These are phyloP conservation scores for Leishmania tarentolae DNA, from an alignment of 208 protist species.

Conservation along the genomic window DNA sequence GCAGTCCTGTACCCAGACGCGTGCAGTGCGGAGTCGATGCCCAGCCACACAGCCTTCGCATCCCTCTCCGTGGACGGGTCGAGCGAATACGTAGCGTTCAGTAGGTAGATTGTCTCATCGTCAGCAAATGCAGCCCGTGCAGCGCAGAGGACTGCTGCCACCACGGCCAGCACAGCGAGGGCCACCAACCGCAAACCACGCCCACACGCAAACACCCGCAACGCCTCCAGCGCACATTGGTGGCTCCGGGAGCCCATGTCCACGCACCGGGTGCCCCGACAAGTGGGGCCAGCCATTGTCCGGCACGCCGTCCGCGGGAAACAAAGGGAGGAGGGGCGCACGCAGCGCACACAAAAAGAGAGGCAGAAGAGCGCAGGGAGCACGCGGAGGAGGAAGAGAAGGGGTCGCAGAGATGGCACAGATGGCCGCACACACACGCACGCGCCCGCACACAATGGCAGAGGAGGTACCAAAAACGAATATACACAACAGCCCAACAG, in stretches of 20 bases:
- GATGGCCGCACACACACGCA: not conserved
- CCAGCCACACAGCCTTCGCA: conserved; percentile 24
- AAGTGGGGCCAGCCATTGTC: not conserved
- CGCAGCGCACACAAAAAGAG: not conserved
- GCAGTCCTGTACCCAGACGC: conserved; percentile 4
- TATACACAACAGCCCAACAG: not conserved
- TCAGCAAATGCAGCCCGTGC: not conserved
- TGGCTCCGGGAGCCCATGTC: not conserved
- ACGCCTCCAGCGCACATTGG: not conserved
- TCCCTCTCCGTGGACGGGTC: not conserved
- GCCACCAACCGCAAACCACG: not conserved
- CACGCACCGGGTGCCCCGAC: not conserved
- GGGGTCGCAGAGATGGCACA: not conserved
- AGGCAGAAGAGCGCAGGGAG: not conserved
- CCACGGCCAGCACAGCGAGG: not conserved
- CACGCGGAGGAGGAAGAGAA: not conserved
- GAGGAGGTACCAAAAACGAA: not conserved
- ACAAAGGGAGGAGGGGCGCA: not conserved
- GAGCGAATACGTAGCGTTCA: conserved; percentile 22
- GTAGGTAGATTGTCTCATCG: conserved; percentile 29
- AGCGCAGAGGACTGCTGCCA: not conserved
- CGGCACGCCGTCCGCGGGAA: not conserved
- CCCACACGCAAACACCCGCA: not conserved
- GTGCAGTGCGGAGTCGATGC: conserved; percentile 31
- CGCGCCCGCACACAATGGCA: not conserved